Evolutionary conservation across 2,329 filamentous ascomycete species (phyloP), one percentile per base, ranked within the genome.

Genomic region (Cadophora gregata): DNA sequence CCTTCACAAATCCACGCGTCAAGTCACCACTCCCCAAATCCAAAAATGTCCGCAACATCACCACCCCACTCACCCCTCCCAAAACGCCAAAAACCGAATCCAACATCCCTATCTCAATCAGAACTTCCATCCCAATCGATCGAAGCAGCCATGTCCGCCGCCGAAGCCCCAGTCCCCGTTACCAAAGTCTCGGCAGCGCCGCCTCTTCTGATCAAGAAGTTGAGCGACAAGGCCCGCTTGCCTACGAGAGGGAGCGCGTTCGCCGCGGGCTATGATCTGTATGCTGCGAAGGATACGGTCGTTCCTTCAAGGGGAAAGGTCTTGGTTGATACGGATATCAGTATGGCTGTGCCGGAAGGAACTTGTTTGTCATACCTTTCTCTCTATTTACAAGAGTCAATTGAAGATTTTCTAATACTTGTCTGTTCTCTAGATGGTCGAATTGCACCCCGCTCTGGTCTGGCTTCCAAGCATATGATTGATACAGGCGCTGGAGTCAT

Each of bases 401-500:
- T 53, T 42, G n/a, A 16, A 51, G 7, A 1, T 12, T 31, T 36
- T 9, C 55, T 59, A 25, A 51, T 45, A 16, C 4, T 21, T 21
- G 14, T 25, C 5, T 19, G 27, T 9, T 45, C 38, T 25, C 5
- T 70, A 95, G 93, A 98, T 78, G 95, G 95, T 72, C 90, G 94
- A 66, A 88, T 97, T 64, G 94, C 94, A 3, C 94, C 94, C 10
- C 91, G 94, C 71, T 96, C 92, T n/a, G 93, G 93, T 58, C 89
- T 97, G 42, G 95, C 95, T 2, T 85, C 89, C 68, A 99, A 99
- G 83, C 89, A 98, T 82, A 96, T 94, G 81, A 98, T 99, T 78
- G 93, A 97, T 79, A 96, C 92, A 0, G 93, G 96, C 69, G 96
- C 96, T 0, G 96, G 96, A 63, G 96, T 99, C 71, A 98, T 99